Evolutionary conservation across 306 rosid species (phyloP), one percentile per base, ranked within the genome.

Genomic region (Malus asiatica): DNA sequence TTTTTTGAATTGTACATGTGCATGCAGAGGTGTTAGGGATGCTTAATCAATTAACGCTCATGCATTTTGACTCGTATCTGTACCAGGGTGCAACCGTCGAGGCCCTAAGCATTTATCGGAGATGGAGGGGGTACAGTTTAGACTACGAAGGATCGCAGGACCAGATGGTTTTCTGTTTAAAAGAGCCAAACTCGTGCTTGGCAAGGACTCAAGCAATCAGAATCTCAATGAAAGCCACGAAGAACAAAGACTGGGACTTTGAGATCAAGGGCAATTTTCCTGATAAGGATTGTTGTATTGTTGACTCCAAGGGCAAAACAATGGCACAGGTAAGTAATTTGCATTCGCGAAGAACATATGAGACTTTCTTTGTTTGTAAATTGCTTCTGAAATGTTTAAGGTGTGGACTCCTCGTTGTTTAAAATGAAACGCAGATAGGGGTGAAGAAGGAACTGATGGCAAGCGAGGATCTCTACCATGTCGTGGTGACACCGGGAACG

Each of bases 21-120:
- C 48, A 19, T 15, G 12, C 3, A 19, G 48, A 35, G 65, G 65
- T 35, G 70, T 33, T 66, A 23, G 27, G 70, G 16, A 4, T 35
- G 46, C 70, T 66, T 66, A 11, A 20, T 64, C 20, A 32, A 19
- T 18, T 15, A 3, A 1, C 35, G 0, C 1, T 48, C 16, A 61
- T 14, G 23, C 44, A 16, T 64, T 1, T 64, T 64, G 20, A 7
- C 11, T 45, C 32, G 11, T 5, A 45, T n/a, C 14, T 27, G 11
- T 1, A 29, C 6, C 82, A 95, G 99, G 92, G 87, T 30, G 88
- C 89, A 10, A 85, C 84, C 86, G 86, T 95, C 46, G 99, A 90
- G 83, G 97, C 91, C 3, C 87, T 95, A 11, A 90, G 96, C 88
- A 69, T 89, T 23, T 81, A 87, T 71, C 92, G 78, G 83, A 90